Conservation (phyloP, 345 rosid species). For the Bruguiera parviflora region DNA sequence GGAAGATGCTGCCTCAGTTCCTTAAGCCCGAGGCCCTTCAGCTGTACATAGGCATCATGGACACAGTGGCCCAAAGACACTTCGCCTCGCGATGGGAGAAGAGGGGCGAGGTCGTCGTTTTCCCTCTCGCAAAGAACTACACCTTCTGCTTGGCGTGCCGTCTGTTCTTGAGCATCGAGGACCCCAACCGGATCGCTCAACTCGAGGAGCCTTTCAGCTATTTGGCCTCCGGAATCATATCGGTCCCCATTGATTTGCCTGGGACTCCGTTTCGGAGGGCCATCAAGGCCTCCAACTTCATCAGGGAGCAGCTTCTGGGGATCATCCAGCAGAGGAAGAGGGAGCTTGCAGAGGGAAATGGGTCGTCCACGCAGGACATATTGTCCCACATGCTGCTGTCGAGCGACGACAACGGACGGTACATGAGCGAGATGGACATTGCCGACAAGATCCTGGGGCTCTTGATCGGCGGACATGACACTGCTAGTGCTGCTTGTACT, state of each 20-base stretch:
- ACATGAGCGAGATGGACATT: conserved; percentile 33
- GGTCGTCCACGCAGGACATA: conserved; percentile 25
- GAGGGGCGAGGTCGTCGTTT: conserved; percentile 27
- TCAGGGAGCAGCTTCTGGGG: conserved; percentile 30
- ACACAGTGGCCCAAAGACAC: conserved; percentile 26
- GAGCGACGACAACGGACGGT: conserved; percentile 28
- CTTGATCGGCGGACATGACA: conserved; percentile 41
- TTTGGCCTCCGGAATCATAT: conserved; percentile 26
- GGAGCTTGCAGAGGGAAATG: conserved; percentile 22
- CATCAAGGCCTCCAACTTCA: conserved; percentile 27
- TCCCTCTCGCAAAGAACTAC: conserved; percentile 34
- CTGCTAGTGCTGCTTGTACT: conserved; percentile 39
- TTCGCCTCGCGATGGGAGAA: conserved; percentile 26
- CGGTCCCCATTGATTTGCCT: conserved; percentile 30
- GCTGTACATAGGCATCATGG: conserved; percentile 31
- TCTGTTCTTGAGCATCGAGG: conserved; percentile 30
- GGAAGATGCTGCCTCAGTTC: conserved; percentile 37
- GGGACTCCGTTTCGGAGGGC: conserved; percentile 31
- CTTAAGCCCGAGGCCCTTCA: conserved; percentile 36
- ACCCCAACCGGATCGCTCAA: conserved; percentile 25
- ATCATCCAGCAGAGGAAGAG: conserved; percentile 33
- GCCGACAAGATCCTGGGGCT: conserved; percentile 39
- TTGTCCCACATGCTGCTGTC: conserved; percentile 31
- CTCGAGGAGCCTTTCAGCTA: conserved; percentile 22
- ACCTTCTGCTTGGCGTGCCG: conserved; percentile 35